Evolutionary conservation across 768 basidiomycete species (phyloP), one percentile per base, ranked within the genome.

Genomic region (Tubosaeta sp.): DNA sequence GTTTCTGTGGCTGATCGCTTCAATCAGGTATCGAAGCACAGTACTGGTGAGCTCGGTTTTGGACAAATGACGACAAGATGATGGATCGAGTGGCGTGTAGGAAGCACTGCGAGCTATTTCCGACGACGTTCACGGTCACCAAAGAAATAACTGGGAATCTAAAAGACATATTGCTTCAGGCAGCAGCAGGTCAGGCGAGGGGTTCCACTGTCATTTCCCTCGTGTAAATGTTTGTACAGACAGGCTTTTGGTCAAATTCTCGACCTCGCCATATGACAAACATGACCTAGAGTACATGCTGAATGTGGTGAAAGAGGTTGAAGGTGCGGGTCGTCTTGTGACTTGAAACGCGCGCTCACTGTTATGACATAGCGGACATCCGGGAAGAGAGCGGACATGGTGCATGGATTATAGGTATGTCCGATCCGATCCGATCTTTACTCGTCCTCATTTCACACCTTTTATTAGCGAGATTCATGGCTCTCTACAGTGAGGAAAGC

Each of bases 21-120:
- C 25, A 7, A 14, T 17, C n/a, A 67, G 66, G 68, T 48, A 46
- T 64, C 43, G 59, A 60, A 43, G 62, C 59, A 2, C 64, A 68
- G 25, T 68, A 68, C 39, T 68, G 66, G 66, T 70, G 44, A 54
- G 68, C 8, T 16, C 2, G 5, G 1, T 16, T 5, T 26, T n/a
- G 10, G 6, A 4, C 11, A 12, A 29, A 27, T n/a, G 16, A 25
- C 1, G 10, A 11, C 3, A 6, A 13, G 17, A 26, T 41, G 19
- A 48, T 32, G 31, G 16, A 49, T n/a, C 1, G 2, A 4, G 14
- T 17, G 13, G 10, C 17, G 14, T 33, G 34, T 39, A 68, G 66
- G 66, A 65, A 53, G 41, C 68, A 68, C 41, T 68, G 68, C 39
- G 68, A 68, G 41, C 42, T 68, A 8, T 68, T 68, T 45, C 66